Evolutionary conservation across 2,329 filamentous ascomycete species (phyloP).

Genomic region (Venturia effusa): DNA sequence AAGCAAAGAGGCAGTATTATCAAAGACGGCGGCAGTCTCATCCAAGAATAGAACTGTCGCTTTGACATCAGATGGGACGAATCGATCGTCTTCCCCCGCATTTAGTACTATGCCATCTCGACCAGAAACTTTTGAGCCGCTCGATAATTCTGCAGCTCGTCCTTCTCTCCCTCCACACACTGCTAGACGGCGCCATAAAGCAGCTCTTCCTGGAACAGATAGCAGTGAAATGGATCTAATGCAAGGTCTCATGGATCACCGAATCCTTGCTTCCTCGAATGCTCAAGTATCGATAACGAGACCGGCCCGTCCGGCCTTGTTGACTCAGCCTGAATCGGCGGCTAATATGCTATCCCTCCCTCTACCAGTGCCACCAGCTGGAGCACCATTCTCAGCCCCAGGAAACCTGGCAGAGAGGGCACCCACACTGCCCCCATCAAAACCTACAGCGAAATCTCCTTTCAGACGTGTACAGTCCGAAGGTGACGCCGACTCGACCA

Average conservation of each 20-base stretch:
- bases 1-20: constrained; percentile 2
- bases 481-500: background rate
- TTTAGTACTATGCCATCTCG: background rate
- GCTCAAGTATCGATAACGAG: background rate
- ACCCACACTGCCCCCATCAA: background rate
- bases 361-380: background rate
- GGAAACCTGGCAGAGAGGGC: background rate
- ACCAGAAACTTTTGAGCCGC: constrained; percentile 13
- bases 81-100: background rate
- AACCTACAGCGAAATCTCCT: background rate
- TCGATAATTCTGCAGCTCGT: constrained; percentile 14
- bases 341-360: background rate
- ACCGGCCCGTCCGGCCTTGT: background rate
- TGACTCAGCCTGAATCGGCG: background rate
- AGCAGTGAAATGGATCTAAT: constrained; percentile 18
- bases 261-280: background rate
- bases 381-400: background rate
- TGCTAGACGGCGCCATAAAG: background rate
- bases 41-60: constrained; percentile 8
- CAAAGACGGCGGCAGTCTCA: background rate
- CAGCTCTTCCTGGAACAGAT: constrained; percentile 13
- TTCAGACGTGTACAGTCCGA: constrained; percentile 13
- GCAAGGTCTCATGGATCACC: constrained; percentile 21
- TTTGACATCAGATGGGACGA: constrained; percentile 7
- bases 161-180: background rate